Percentiles rank a stretch among this genome's conserved stretches.
These are phyloP conservation scores for Gossypium turneri DNA, from an alignment of 345 rosid genomes.

Conservation along the genomic window DNA sequence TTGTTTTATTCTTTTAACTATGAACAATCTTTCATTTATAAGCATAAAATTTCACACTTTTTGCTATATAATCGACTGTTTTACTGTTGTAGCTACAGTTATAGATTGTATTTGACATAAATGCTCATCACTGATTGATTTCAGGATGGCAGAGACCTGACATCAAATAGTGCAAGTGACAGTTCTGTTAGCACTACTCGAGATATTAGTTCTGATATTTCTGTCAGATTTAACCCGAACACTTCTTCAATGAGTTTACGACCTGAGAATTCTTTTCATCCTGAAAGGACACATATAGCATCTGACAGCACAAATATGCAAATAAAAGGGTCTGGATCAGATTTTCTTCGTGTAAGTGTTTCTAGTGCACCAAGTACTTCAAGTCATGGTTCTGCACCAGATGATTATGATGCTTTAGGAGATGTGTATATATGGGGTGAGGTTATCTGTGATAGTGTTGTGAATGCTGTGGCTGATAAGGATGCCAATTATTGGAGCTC, in stretches of 20 bases:
- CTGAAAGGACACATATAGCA: conserved; percentile 87
- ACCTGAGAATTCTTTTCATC: conserved; percentile 54
- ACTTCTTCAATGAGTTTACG: conserved; percentile 51
- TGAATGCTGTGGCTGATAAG: conserved; percentile 57
- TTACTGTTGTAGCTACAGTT: conserved; percentile 9
- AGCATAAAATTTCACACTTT: background rate
- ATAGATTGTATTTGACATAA: background rate
- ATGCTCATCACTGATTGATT: conserved; percentile 25
- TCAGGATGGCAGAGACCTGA: conserved; percentile 89
- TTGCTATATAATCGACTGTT: background rate
- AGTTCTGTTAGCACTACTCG: conserved; percentile 65
- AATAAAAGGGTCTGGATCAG: conserved; percentile 78
- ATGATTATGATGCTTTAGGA: conserved; percentile 92
- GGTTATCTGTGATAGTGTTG: conserved; percentile 61
- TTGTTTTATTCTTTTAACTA: background rate
- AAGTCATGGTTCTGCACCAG: conserved; percentile 95
- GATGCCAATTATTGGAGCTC: conserved; percentile 47
- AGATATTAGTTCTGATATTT: conserved; percentile 63
- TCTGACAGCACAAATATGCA: conserved; percentile 78
- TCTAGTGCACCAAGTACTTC: conserved; percentile 94
- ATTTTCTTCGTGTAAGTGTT: conserved; percentile 90
- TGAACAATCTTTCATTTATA: background rate
- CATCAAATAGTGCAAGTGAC: conserved; percentile 76
- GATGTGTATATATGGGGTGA: conserved; percentile 99
- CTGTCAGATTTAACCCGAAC: conserved; percentile 43